These are phyloP conservation scores for Arachnomyces sp. DNA, from an alignment of 2,329 filamentous ascomycete species.

Conservation along the genomic window DNA sequence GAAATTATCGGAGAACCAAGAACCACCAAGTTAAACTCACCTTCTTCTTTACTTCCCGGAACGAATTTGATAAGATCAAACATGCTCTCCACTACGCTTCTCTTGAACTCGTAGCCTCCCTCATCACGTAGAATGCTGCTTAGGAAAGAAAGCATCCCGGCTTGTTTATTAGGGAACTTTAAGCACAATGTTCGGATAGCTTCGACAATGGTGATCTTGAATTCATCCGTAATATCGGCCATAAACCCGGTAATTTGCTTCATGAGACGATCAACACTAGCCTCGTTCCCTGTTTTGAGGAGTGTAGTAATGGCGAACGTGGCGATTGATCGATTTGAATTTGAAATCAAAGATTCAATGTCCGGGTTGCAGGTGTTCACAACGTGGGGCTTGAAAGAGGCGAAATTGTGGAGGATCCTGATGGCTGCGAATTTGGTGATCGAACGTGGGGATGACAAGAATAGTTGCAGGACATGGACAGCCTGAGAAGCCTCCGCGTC, in stretches of 20 bases:
- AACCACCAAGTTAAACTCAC: slow-evolving; percentile 22
- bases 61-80: slow-evolving; percentile 99
- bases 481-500: slow-evolving; percentile 87
- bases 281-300: slow-evolving; percentile 96
- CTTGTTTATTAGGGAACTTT: slow-evolving; percentile 97
- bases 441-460: slow-evolving; percentile 88
- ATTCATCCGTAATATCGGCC: slow-evolving; percentile 98
- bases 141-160: slow-evolving; percentile 93
- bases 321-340: slow-evolving; percentile 93
- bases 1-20: not conserved
- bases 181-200: slow-evolving; percentile 92
- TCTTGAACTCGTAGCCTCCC: slow-evolving; percentile 97
- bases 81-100: slow-evolving; percentile 96
- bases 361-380: slow-evolving; percentile 94
- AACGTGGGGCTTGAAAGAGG: slow-evolving; percentile 88
- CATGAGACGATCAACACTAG: slow-evolving; percentile 93
- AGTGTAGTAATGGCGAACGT: slow-evolving; percentile 98
- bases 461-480: slow-evolving; percentile 90
- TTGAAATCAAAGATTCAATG: slow-evolving; percentile 93
- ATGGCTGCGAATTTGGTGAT: slow-evolving; percentile 98
- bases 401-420: slow-evolving; percentile 91
- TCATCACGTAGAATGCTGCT: slow-evolving; percentile 95
- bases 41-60: slow-evolving; percentile 69
- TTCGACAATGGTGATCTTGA: slow-evolving; percentile 99
- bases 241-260: slow-evolving; percentile 98